Base-by-base conservation (phyloP, 352 stramenopile genomes). In the Elongisporangium anandrum region DNA sequence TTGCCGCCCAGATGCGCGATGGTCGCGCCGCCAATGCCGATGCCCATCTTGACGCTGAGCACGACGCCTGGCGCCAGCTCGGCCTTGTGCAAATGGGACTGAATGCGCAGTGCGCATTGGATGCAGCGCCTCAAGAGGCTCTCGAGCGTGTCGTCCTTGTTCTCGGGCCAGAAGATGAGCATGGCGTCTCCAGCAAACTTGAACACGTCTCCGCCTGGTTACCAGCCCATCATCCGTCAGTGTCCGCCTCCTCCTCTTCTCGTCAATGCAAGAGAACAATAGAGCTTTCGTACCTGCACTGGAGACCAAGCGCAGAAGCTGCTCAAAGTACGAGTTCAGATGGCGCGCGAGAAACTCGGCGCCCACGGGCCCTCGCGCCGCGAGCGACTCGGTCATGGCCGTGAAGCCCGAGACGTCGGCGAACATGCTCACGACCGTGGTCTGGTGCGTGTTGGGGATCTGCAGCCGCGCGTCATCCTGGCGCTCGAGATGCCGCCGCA, bases 111-210 rank as follows among this genome's bases (percentile, higher is more conserved):
- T 4, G 93, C 93, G 59, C 90, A 97, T 68, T 98, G 93, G 13
- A 96, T 63, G 17, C 82, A 88, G 13, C 92, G 78, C 2, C 87
- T 75, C 26, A 97, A 59, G 23, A 95, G 72, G 12, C 65, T 81
- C 60, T 96, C 77, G 63, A 96, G 73, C 34, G 87, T 93, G 60
- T 97, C 87, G 24, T 97, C 85, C 59, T 96, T 92, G 69, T 92
- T 92, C 61, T 90, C 81, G 10, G 85, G 86, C 92, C 92, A 98
- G 54, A 98, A 92, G 48, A 98, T 93, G 57, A 98, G 90, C 81
- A 98, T 91, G 17, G 94, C 94, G 54, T 98, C 94, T n/a, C 94
- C 94, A 13, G 94, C 94, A 63, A 98, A 98, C 77, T 98, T 98
- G 70, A 98, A 95, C 19, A 97, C 89, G 70, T 97, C 90, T 48